Base-by-base conservation (phyloP, 352 stramenopile genomes). In the Phytophthora hibernalis region DNA sequence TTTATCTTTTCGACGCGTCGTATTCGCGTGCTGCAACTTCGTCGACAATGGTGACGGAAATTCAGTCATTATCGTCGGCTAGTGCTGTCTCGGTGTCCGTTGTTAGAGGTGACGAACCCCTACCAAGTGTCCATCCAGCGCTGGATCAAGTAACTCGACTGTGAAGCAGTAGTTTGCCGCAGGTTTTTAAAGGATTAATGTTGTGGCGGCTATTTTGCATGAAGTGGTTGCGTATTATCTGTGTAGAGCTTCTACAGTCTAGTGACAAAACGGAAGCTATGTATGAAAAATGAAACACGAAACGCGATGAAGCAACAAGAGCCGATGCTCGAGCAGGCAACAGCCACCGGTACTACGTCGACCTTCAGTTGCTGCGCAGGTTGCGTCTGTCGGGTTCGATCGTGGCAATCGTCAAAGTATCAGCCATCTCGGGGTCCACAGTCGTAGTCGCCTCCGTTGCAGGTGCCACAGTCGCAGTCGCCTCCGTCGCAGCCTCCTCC, bases 21-120 rank as follows among this genome's bases (percentile, higher is more conserved):
- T 64, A 64, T 43, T 69, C 53, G 4, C 42, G 22, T 10, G 31
- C 28, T 49, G 40, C 52, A 13, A 40, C 12, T 26, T 70, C 59
- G 18, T 65, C 65, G 10, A 74, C 65, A 8, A 54, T 61, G 43
- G 58, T 33, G 11, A 74, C 65, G 16, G 65, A 74, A 24, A 43
- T 54, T 21, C 55, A 57, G 18, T 71, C 63, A 21, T 61, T 48
- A 20, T 68, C 44, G 3, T 67, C 55, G 6, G 33, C 15, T 48
- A 71, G 63, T 52, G 48, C 2, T 22, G 15, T 57, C 5, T 72
- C 58, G 1, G 35, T 51, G 16, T 60, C 51, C 18, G 45, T 55
- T 22, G 28, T 43, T 38, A 24, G 2, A 22, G 44, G 48, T 49
- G 12, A 11, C 20, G 33, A 53, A 3, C 38, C 37, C 2, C 12